phyloP scores from a whole-genome alignment of 1,284 basidiomycete genomes.

The Coriolopsis trogii region DNA sequence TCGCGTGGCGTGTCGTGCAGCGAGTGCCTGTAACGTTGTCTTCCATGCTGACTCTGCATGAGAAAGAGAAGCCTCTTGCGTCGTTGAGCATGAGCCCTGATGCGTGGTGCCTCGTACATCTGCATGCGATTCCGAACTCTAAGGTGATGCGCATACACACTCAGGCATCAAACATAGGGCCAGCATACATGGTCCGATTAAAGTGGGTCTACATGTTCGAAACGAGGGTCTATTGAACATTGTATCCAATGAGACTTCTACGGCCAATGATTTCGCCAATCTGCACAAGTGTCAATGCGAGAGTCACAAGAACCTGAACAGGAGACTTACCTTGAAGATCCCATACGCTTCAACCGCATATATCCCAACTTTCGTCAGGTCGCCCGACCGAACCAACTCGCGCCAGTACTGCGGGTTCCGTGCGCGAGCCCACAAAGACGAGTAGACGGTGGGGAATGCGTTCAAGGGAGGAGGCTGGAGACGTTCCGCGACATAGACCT shows the following conservation, averaged over 20 bases:
- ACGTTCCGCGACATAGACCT: constrained; percentile 89
- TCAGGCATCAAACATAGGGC: not conserved
- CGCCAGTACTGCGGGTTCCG: constrained; percentile 73
- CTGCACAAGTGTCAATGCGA: constrained; percentile 38
- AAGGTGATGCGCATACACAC: no score
- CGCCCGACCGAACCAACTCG: constrained; percentile 69
- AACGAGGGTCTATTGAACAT: constrained; percentile 55
- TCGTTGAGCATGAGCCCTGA: no score
- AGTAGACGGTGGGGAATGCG: constrained; percentile 72
- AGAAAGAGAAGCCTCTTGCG: no score
- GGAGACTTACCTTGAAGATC: constrained; percentile 70
- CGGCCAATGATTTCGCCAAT: constrained; percentile 92
- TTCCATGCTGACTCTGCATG: no score
- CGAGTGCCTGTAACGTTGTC: no score
- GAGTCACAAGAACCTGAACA: not conserved
- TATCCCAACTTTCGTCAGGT: constrained; percentile 78
- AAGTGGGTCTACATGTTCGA: constrained; percentile 17
- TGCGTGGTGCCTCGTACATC: no score
- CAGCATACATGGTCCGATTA: constrained; percentile 15
- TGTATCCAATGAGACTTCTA: constrained; percentile 85
- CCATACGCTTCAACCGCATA: constrained; percentile 91
- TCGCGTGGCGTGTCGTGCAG: no score
- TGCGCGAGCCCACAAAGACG: constrained; percentile 72
- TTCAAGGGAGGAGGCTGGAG: constrained; percentile 81
- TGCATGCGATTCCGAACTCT: no score